phyloP scores from a whole-genome alignment of 2,329 filamentous ascomycete species.

The Aureobasidium pullulans region DNA sequence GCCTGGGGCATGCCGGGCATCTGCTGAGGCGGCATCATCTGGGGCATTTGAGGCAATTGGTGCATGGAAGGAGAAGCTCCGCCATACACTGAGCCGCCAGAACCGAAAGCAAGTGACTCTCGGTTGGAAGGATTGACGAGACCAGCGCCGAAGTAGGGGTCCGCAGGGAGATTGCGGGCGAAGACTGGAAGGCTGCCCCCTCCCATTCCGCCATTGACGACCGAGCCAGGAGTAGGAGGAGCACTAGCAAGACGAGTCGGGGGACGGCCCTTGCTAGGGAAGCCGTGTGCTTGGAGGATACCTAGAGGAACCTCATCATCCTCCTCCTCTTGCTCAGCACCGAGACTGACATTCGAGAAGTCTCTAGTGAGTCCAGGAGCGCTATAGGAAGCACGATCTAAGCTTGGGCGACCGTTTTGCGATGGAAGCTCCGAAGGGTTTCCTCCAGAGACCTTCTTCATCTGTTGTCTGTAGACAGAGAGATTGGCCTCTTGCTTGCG shows the following conservation, averaged over 20 bases:
- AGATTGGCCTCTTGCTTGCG: conserved; percentile 86
- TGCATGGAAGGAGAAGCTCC: conserved; percentile 23
- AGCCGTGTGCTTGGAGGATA: conserved; percentile 82
- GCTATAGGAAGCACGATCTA: conserved; percentile 36
- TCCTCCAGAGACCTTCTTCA: conserved; percentile 86
- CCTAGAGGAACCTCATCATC: conserved; percentile 84
- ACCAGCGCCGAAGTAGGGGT: conserved; percentile 76
- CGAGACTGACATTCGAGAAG: conserved; percentile 14
- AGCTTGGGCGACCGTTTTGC: conserved; percentile 45
- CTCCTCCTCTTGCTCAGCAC: conserved; percentile 52
- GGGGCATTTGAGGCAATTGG: not conserved
- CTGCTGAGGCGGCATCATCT: conserved; percentile 3
- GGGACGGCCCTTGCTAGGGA: conserved; percentile 69
- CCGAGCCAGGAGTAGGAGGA: conserved; percentile 38
- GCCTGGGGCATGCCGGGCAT: conserved; percentile 12
- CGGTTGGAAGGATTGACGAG: conserved; percentile 64
- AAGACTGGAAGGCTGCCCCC: conserved; percentile 61
- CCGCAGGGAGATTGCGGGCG: conserved; percentile 71
- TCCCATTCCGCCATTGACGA: conserved; percentile 39
- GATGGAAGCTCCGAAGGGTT: conserved; percentile 36
- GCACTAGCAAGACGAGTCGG: conserved; percentile 59
- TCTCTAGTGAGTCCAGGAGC: conserved; percentile 12
- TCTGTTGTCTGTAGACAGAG: conserved; percentile 83
- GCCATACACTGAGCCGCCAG: conserved; percentile 24
- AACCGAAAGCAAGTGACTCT: conserved; percentile 62